Percentiles rank a stretch among this genome's conserved stretches.
Evolutionary conservation across 495 filamentous ascomycete species (phyloP).

Genomic region (Aspergillus taichungensis): DNA sequence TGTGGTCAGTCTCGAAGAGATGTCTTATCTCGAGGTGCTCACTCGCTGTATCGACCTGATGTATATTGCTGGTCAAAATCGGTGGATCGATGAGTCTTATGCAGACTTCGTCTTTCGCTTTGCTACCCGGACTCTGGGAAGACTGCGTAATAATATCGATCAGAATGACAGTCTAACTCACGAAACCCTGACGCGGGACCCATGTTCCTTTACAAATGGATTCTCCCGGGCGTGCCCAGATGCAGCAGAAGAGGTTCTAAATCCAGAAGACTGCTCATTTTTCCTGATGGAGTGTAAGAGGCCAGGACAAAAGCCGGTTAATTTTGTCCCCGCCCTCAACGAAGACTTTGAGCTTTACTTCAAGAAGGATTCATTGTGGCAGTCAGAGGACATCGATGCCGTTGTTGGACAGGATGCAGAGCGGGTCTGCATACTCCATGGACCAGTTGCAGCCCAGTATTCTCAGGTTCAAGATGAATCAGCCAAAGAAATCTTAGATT

Average conservation of each 20-base stretch:
- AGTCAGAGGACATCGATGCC: constrained; percentile 33
- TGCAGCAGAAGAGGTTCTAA: constrained; percentile 15
- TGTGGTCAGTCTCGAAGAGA: constrained; percentile 24
- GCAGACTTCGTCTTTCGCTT: constrained; percentile 18
- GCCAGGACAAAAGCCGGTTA: constrained; percentile 26
- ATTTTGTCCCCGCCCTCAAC: constrained; percentile 29
- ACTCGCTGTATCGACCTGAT: constrained; percentile 23
- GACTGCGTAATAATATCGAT: constrained; percentile 1
- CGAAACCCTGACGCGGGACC: background rate
- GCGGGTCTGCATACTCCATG: constrained; percentile 33
- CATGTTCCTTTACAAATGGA: constrained; percentile 5
- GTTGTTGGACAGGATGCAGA: constrained; percentile 28
- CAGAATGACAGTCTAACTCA: background rate
- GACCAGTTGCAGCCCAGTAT: constrained; percentile 29
- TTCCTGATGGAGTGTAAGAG: constrained; percentile 22
- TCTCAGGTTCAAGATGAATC: constrained; percentile 18
- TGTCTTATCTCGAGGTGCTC: constrained; percentile 32
- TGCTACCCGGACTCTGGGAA: constrained; percentile 18
- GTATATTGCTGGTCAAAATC: constrained; percentile 24
- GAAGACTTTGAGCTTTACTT: constrained; percentile 36
- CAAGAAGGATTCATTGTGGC: constrained; percentile 40
- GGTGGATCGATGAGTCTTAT: constrained; percentile 32
- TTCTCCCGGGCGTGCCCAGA: constrained; percentile 13
- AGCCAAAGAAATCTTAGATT: constrained; percentile 22
- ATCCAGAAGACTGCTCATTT: constrained; percentile 24